Base-by-base conservation (phyloP, 768 basidiomycete species). In the Coprinopsis marcescibilis region DNA sequence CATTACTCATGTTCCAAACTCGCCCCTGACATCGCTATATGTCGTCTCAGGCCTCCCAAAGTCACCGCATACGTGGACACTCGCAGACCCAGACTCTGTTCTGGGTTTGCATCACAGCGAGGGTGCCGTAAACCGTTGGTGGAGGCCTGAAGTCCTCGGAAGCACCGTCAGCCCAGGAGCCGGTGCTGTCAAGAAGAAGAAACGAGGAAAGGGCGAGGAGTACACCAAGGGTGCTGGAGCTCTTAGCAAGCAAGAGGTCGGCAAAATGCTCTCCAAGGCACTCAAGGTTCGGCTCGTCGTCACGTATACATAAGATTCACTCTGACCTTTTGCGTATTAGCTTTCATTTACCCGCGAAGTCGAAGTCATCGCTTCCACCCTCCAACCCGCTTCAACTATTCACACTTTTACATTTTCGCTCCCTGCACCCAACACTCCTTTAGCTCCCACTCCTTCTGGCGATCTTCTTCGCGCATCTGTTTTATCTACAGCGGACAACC, bases 331-430 rank as follows among this genome's bases (percentile, higher is more conserved):
- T 26, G 25, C 4, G 1, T 38, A 6, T 14, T 54, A 93, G 89
- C 81, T 94, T 36, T 90, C 90, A 6, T 93, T 94, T 64, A 81
- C 89, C 27, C 85, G 87, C 44, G 92, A 95, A 62, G 88, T 94
- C 34, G 91, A 94, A 62, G 85, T 97, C 46, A 87, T 97, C 60
- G 90, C 92, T 12, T 91, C 92, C n/a, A 90, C 91, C 17, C 76
- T 94, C 8, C 89, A 94, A 55, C 94, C 94, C 5, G 85, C 93
- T 1, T 89, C 89, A 4, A 96, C 92, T 13, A 83, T 92, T 36
- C 91, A 96, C 61, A 85, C 81, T 0, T 97, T 96, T 67, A 87
- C 88, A 3, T 97, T 97, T 59, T 83, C 78, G 6, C 76, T 92
- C 39, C 85, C 89, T 39, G 80, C 85, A 3, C 80, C 85, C 10